Conservation (phyloP, 768 basidiomycete species). For the Serendipita sp. region DNA sequence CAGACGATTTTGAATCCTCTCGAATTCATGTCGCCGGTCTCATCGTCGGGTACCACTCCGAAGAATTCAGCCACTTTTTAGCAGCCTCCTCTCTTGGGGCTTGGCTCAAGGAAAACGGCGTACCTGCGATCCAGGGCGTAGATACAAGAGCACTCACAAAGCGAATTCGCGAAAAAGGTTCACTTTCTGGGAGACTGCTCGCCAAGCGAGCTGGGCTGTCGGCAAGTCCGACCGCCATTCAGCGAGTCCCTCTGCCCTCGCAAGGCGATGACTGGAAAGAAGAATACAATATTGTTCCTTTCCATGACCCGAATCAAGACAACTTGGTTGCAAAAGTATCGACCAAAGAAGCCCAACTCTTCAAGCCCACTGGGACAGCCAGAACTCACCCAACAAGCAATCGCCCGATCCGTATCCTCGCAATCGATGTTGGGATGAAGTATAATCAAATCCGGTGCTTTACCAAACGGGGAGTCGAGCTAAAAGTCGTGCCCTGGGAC, state of each 20-base stretch:
- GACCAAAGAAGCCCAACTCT: constrained; percentile 45
- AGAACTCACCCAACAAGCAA: constrained; percentile 55
- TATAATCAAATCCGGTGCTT: constrained; percentile 99
- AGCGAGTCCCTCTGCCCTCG: neutral
- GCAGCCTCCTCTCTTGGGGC: constrained; percentile 70
- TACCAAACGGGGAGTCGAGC: constrained; percentile 73
- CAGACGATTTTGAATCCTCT: constrained; percentile 79
- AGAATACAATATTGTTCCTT: constrained; percentile 67
- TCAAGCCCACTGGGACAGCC: constrained; percentile 37
- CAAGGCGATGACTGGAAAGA: constrained; percentile 47
- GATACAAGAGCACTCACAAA: constrained; percentile 96
- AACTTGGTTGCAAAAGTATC: constrained; percentile 91
- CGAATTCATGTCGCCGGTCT: constrained; percentile 87
- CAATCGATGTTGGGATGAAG: constrained; percentile 99
- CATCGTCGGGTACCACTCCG: constrained; percentile 84
- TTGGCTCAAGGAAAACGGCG: constrained; percentile 84
- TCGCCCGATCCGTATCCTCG: constrained; percentile 66
- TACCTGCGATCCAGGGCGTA: constrained; percentile 89
- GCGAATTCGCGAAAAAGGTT: constrained; percentile 86
- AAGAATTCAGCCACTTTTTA: constrained; percentile 88
- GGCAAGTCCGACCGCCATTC: neutral
- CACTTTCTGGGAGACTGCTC: constrained; percentile 74
- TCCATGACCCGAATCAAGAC: constrained; percentile 70
- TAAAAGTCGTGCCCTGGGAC: constrained; percentile 97
- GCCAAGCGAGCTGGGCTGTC: constrained; percentile 34